phyloP scores from a whole-genome alignment of 345 rosid genomes.

The Acer yangbiense region DNA sequence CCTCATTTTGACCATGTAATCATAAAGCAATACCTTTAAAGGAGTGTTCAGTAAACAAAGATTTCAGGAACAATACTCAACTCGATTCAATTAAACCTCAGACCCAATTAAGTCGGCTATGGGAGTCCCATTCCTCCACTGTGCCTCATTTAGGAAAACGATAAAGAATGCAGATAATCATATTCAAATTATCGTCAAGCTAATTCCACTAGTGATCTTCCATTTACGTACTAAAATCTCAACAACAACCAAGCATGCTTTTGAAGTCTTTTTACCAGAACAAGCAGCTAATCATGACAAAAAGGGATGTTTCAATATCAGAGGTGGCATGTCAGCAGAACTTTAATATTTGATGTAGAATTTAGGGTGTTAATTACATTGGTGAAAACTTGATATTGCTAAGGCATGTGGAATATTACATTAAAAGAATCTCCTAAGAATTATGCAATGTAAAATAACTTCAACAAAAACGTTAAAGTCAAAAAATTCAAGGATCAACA shows the following conservation, averaged over 20 bases:
- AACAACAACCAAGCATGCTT: background rate
- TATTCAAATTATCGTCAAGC: background rate
- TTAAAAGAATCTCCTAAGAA: background rate
- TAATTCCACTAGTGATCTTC: background rate
- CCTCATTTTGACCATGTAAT: background rate
- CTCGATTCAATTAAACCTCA: background rate
- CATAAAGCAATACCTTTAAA: background rate
- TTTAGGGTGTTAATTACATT: background rate
- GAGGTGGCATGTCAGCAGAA: background rate
- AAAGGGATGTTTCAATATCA: background rate
- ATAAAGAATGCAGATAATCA: background rate
- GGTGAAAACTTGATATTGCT: background rate
- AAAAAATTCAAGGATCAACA: constrained; percentile 22
- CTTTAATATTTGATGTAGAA: background rate
- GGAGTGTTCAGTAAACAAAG: background rate
- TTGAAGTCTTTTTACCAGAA: background rate
- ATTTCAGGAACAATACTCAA: background rate
- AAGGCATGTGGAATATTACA: background rate
- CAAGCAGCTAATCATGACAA: background rate
- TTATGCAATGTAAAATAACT: background rate
- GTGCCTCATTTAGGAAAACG: background rate
- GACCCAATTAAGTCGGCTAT: background rate
- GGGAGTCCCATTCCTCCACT: background rate
- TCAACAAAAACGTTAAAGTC: constrained; percentile 1
- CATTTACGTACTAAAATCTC: background rate